phyloP scores from a whole-genome alignment of 495 filamentous ascomycete genomes.

The Staphylotrichum longicolle region DNA sequence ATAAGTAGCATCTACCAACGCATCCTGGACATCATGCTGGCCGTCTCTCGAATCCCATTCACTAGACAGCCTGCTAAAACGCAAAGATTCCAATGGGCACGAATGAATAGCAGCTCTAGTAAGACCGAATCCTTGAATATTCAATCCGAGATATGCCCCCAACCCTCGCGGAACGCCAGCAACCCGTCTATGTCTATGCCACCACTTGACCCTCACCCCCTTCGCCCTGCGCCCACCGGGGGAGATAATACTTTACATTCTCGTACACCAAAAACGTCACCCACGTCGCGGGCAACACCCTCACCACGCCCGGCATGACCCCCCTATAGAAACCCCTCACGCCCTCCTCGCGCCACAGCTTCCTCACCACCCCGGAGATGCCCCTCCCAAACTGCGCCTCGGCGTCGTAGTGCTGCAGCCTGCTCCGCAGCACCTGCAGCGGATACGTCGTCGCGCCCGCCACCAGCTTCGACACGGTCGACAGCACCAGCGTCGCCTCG shows the following conservation, averaged over 20 bases:
- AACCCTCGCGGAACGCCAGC: slow-evolving; percentile 1
- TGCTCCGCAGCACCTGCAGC: slow-evolving; percentile 83
- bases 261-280: slow-evolving; percentile 98
- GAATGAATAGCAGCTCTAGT: no score
- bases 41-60: no score
- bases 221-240: slow-evolving; percentile 34
- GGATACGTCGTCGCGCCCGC: slow-evolving; percentile 88
- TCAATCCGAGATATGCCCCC: not conserved
- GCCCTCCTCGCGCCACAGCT: slow-evolving; percentile 78
- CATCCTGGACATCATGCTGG: no score
- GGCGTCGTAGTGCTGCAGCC: slow-evolving; percentile 86
- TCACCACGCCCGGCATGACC: slow-evolving; percentile 78
- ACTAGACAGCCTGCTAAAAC: no score
- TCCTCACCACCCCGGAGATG: slow-evolving; percentile 63
- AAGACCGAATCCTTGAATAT: not conserved
- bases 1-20: no score
- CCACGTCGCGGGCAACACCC: slow-evolving; percentile 92
- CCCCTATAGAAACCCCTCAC: slow-evolving; percentile 88
- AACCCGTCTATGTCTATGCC: slow-evolving; percentile 11
- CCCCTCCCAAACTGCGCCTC: slow-evolving; percentile 64
- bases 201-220: not conserved
- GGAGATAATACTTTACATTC: slow-evolving; percentile 74
- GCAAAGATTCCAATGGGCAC: no score
- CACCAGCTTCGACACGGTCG: slow-evolving; percentile 78
- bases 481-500: slow-evolving; percentile 72